Evolutionary conservation across 768 basidiomycete genomes (phyloP).

Genomic region (Phlebiopsis gigantea): DNA sequence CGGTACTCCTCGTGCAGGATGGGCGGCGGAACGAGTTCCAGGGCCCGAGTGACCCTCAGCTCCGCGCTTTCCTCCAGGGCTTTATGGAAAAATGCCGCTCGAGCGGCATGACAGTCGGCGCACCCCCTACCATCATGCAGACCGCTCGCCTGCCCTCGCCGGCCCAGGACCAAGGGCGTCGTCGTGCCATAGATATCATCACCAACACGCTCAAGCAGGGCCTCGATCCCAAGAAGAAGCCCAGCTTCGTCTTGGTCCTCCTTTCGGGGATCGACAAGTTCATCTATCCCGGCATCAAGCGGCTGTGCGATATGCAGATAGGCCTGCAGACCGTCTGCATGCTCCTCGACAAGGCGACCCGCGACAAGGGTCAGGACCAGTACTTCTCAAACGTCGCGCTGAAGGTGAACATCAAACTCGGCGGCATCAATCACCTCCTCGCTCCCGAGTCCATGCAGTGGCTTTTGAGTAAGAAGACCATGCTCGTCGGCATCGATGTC

Average conservation of each 20-base stretch:
- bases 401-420: slow-evolving; percentile 80
- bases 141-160: slow-evolving; percentile 29
- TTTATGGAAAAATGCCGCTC: slow-evolving; percentile 51
- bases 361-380: slow-evolving; percentile 61
- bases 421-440: slow-evolving; percentile 72
- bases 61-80: slow-evolving; percentile 41
- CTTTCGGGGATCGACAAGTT: slow-evolving; percentile 63
- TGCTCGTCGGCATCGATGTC: slow-evolving; percentile 84
- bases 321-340: slow-evolving; percentile 76
- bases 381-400: slow-evolving; percentile 80
- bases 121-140: slow-evolving; percentile 31
- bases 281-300: slow-evolving; percentile 81
- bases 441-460: slow-evolving; percentile 53
- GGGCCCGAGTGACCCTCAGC: slow-evolving; percentile 36
- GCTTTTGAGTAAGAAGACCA: slow-evolving; percentile 63
- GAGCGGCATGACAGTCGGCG: slow-evolving; percentile 54
- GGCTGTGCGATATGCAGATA: slow-evolving; percentile 66
- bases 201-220: slow-evolving; percentile 21
- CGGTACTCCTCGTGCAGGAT: slow-evolving; percentile 61
- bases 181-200: slow-evolving; percentile 38
- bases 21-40: slow-evolving; percentile 30
- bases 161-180: slow-evolving; percentile 34
- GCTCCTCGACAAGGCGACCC: slow-evolving; percentile 53
- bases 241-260: slow-evolving; percentile 66
- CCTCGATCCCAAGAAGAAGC: slow-evolving; percentile 28